Conservation (phyloP, 2,329 filamentous ascomycete species). For the Aspergillus floridensis region DNA sequence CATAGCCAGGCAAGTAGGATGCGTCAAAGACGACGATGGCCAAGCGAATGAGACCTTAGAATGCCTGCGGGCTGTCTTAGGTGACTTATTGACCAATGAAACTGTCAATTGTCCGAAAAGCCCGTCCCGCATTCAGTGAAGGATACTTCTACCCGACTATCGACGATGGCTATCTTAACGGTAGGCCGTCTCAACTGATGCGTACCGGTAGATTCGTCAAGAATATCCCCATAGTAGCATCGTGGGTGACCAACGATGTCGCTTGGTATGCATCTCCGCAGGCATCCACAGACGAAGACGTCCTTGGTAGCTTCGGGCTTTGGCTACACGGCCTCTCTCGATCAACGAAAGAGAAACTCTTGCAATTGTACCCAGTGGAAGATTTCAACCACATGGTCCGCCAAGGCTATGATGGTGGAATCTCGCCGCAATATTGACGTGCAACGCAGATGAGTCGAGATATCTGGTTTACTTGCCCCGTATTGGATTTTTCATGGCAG, state of each 20-base stretch:
- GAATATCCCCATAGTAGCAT: slow-evolving; percentile 14
- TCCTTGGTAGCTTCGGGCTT: slow-evolving; percentile 16
- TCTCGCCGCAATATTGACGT: slow-evolving; percentile 33
- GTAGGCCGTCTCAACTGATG: slow-evolving; percentile 25
- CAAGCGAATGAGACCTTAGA: slow-evolving; percentile 17
- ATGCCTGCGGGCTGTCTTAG: slow-evolving; percentile 17
- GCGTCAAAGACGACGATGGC: slow-evolving; percentile 2
- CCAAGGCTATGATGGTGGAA: slow-evolving; percentile 9
- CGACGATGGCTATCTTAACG: slow-evolving; percentile 27
- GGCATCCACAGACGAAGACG: slow-evolving; percentile 17
- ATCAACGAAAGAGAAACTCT: slow-evolving; percentile 18
- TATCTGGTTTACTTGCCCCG: slow-evolving; percentile 34
- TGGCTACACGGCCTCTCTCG: slow-evolving; percentile 16
- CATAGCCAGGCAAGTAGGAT: slow-evolving; percentile 19
- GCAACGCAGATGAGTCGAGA: slow-evolving; percentile 35
- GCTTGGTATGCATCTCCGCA: slow-evolving; percentile 18
- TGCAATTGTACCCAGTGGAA: slow-evolving; percentile 19
- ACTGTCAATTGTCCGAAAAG: slow-evolving; percentile 24
- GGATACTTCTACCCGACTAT: slow-evolving; percentile 21
- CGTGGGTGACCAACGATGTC: slow-evolving; percentile 21
- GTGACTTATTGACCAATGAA: slow-evolving; percentile 23
- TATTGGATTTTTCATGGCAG: slow-evolving; percentile 34
- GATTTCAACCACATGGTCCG: slow-evolving; percentile 17
- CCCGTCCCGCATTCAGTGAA: slow-evolving; percentile 20
- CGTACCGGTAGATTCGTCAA: slow-evolving; percentile 25